Evolutionary conservation across 805 yeast genomes (phyloP).

Genomic region (Cyberlindnera japonica): DNA sequence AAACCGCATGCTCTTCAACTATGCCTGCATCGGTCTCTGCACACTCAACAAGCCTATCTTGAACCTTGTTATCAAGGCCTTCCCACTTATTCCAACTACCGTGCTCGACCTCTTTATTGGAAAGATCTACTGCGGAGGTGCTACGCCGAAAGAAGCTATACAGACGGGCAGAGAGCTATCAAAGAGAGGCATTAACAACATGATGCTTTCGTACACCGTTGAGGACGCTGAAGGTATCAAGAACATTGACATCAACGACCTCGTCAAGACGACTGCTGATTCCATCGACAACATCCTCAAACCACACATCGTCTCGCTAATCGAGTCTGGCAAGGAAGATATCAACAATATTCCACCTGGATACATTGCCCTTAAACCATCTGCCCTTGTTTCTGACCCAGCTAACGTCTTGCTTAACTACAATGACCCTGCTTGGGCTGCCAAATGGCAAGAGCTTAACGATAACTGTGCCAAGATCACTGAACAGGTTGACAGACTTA

Average conservation of each 20-base stretch:
- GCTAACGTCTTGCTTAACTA: conserved; percentile 65
- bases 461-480: conserved; percentile 64
- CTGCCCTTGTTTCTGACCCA: conserved; percentile 80
- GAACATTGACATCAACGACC: conserved; percentile 52
- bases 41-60: conserved; percentile 63
- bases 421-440: conserved; percentile 46
- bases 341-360: conserved; percentile 81
- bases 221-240: conserved; percentile 86
- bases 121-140: conserved; percentile 90
- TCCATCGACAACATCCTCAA: conserved; percentile 66
- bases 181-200: conserved; percentile 77
- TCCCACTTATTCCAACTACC: conserved; percentile 73
- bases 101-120: conserved; percentile 70
- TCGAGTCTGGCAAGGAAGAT: conserved; percentile 38
- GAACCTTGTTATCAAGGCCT: conserved; percentile 55
- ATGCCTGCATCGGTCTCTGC: conserved; percentile 64
- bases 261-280: conserved; percentile 58
- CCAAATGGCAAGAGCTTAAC: conserved; percentile 56
- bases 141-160: conserved; percentile 63
- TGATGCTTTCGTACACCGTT: conserved; percentile 93
- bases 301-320: conserved; percentile 65
- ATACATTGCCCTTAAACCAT: conserved; percentile 89
- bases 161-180: conserved; percentile 65
- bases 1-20: conserved; percentile 54
- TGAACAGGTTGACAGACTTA: conserved; percentile 50